phyloP scores from a whole-genome alignment of 2,329 filamentous ascomycete species.

The Cladosporium sp. region DNA sequence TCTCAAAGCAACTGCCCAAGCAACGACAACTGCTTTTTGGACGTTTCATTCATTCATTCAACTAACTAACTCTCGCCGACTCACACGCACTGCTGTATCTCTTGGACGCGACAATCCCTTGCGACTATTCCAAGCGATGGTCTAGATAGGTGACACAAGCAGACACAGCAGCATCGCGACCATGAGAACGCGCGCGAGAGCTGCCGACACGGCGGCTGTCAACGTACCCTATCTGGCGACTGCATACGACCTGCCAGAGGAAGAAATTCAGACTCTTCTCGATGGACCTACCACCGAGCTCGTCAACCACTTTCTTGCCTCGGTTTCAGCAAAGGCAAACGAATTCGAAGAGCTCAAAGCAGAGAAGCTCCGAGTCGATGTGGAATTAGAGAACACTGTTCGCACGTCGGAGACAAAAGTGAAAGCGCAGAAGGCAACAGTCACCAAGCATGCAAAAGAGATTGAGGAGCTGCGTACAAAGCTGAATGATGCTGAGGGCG shows the following conservation, averaged over 20 bases:
- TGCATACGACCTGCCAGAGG: conserved; percentile 64
- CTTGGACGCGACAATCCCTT: background rate
- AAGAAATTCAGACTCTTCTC: conserved; percentile 55
- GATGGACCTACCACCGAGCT: conserved; percentile 72
- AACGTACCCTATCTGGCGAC: conserved; percentile 70
- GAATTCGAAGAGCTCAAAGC: conserved; percentile 78
- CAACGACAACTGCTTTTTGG: background rate
- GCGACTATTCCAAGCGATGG: background rate
- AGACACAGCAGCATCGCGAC: conserved; percentile 17
- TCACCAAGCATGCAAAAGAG: conserved; percentile 79
- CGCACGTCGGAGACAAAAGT: conserved; percentile 77
- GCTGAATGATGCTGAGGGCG: conserved; percentile 75
- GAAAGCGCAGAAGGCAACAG: conserved; percentile 72
- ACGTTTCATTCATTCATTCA: background rate
- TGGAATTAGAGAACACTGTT: conserved; percentile 88
- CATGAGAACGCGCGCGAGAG: conserved; percentile 45
- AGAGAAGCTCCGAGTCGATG: conserved; percentile 82
- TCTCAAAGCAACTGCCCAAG: conserved; percentile 5
- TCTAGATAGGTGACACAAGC: background rate
- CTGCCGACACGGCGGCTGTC: conserved; percentile 50
- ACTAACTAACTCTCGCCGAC: too few species aligned
- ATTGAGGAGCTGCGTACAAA: conserved; percentile 76
- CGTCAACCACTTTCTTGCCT: conserved; percentile 67
- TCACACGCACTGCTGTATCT: background rate
- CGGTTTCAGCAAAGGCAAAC: conserved; percentile 71